These are phyloP conservation scores for Penicillium sp. DNA, from an alignment of 2,329 filamentous ascomycete species.

Conservation along the genomic window DNA sequence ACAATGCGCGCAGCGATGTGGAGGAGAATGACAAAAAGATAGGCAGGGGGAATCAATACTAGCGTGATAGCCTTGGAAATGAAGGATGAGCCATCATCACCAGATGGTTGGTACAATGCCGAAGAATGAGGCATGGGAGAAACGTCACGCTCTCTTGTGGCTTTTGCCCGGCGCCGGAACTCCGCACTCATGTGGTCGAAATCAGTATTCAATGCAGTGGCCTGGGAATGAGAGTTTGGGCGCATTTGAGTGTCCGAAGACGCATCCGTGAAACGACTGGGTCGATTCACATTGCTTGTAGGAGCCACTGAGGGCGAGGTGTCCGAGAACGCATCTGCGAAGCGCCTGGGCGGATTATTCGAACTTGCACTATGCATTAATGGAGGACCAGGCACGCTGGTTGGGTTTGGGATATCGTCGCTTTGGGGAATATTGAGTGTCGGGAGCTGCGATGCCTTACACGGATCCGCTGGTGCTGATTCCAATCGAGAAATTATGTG, in stretches of 20 bases:
- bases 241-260: constrained; percentile 1
- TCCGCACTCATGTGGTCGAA: constrained; percentile 33
- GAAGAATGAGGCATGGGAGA: constrained; percentile 68
- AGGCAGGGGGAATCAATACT: constrained; percentile 74
- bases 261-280: constrained; percentile 3
- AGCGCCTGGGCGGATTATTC: neutral
- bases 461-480: neutral
- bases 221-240: constrained; percentile 21
- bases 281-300: neutral
- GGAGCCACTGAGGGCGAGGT: constrained; percentile 1
- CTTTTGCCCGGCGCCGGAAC: constrained; percentile 57
- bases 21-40: constrained; percentile 76
- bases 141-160: constrained; percentile 56
- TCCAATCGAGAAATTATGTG: neutral
- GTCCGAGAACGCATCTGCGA: neutral
- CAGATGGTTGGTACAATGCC: constrained; percentile 58
- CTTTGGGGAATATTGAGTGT: neutral
- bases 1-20: constrained; percentile 76
- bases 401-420: neutral
- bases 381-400: neutral
- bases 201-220: constrained; percentile 30
- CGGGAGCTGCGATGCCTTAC: neutral
- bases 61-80: constrained; percentile 75
- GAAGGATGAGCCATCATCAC: constrained; percentile 61
- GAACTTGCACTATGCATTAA: neutral